These are phyloP conservation scores for Testicularia cyperi DNA, from an alignment of 1,284 basidiomycete species.

Conservation along the genomic window DNA sequence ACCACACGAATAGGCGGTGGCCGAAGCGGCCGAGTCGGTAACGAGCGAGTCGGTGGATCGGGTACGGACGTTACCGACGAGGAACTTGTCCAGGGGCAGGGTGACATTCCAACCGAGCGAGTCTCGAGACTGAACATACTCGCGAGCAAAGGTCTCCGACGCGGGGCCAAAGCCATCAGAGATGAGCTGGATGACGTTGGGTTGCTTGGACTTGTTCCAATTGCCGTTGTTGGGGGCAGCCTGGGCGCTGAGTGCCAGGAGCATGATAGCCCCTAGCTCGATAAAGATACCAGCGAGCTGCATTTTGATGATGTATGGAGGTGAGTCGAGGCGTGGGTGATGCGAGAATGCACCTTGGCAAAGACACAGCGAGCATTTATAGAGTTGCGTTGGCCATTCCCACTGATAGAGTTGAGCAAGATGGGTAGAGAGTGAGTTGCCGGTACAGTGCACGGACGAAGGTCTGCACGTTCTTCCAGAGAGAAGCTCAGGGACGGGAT, in stretches of 20 bases:
- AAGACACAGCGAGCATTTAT: too few species aligned
- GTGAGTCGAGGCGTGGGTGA: too few species aligned
- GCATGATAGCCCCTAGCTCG: constrained; percentile 24
- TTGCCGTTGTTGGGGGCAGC: constrained; percentile 29
- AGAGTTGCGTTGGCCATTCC: too few species aligned
- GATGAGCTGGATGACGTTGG: constrained; percentile 49
- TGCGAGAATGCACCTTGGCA: too few species aligned
- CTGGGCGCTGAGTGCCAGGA: constrained; percentile 18
- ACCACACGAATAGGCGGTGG: constrained; percentile 58
- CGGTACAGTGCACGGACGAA: too few species aligned
- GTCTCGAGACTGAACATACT: constrained; percentile 44
- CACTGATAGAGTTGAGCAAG: too few species aligned
- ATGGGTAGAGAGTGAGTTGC: too few species aligned
- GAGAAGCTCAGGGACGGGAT: too few species aligned
- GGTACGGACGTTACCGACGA: constrained; percentile 56
- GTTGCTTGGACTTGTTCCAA: constrained; percentile 10
- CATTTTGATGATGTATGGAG: too few species aligned
- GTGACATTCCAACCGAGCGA: constrained; percentile 33
- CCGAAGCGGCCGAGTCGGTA: constrained; percentile 59
- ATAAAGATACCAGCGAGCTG: constrained; percentile 23
- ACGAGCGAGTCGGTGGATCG: constrained; percentile 55
- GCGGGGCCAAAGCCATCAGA: constrained; percentile 59
- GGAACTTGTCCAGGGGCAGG: constrained; percentile 53
- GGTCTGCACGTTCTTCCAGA: too few species aligned
- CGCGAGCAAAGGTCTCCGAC: constrained; percentile 56